phyloP scores from a whole-genome alignment of 129 eudicot species.

The Chrysanthemum seticuspe region DNA sequence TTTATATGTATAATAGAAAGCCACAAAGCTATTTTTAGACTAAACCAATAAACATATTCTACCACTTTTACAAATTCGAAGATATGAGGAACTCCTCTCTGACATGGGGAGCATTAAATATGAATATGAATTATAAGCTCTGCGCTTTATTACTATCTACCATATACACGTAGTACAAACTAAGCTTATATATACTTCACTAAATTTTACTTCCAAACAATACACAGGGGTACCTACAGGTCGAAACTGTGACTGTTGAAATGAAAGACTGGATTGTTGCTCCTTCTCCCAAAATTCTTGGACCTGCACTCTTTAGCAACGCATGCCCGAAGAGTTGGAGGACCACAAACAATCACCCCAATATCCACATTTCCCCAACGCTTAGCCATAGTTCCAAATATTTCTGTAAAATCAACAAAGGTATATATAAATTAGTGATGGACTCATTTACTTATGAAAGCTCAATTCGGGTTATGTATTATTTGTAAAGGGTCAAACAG shows the following conservation, averaged over 20 bases:
- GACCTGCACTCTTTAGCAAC: conserved; percentile 78
- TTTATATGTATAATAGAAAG: conserved; percentile 3
- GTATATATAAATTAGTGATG: neutral
- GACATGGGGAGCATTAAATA: neutral
- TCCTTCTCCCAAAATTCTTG: conserved; percentile 49
- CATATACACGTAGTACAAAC: conserved; percentile 18
- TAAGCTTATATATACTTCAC: conserved; percentile 3
- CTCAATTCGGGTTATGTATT: neutral
- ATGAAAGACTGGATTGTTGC: conserved; percentile 65
- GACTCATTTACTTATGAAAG: neutral
- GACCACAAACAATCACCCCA: conserved; percentile 91
- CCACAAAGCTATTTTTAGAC: neutral
- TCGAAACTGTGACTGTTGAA: conserved; percentile 90
- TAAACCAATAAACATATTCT: neutral
- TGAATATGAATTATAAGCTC: neutral
- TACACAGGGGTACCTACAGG: conserved; percentile 39
- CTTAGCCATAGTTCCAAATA: conserved; percentile 46
- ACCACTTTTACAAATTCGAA: conserved; percentile 2
- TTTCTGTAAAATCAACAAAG: conserved; percentile 48
- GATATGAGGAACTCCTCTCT: conserved; percentile 7
- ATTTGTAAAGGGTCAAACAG: neutral
- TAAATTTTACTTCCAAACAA: conserved; percentile 8
- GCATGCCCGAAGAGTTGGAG: conserved; percentile 56
- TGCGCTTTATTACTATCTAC: conserved; percentile 9
- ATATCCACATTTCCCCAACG: conserved; percentile 68